Evolutionary conservation across 129 eudicot genomes (phyloP).

Genomic region (Centaurea solstitialis): DNA sequence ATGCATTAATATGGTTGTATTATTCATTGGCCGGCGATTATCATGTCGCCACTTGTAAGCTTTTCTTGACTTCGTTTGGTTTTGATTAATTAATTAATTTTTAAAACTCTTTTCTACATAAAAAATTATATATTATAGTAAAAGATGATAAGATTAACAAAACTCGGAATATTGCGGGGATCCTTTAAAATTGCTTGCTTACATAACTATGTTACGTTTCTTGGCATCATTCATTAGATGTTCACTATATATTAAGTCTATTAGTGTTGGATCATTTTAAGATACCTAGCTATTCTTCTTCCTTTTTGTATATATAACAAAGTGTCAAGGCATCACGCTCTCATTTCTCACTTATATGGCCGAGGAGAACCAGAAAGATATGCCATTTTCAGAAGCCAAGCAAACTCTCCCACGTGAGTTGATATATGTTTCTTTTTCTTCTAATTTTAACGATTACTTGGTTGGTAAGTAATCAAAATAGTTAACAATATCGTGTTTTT

Average conservation of each 20-base stretch:
- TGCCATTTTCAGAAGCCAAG: background rate
- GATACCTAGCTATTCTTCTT: background rate
- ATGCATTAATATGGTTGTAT: background rate
- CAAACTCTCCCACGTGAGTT: slow-evolving; percentile 28
- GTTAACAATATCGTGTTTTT: background rate
- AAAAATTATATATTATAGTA: background rate
- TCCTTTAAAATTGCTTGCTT: background rate
- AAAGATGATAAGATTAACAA: background rate
- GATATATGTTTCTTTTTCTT: background rate
- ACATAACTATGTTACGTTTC: background rate
- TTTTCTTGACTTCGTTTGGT: background rate
- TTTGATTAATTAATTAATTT: background rate
- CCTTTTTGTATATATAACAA: background rate
- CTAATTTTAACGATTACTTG: background rate
- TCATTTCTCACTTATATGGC: slow-evolving; percentile 15
- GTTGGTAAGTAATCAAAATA: background rate
- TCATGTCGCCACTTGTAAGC: background rate
- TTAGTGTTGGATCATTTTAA: background rate
- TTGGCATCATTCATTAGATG: background rate
- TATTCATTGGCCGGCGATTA: slow-evolving; percentile 20
- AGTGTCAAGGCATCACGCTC: background rate
- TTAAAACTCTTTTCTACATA: background rate
- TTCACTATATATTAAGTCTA: background rate
- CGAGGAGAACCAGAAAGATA: slow-evolving; percentile 24
- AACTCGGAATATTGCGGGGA: background rate